These are phyloP conservation scores for Camellia sinensis DNA, from an alignment of 148 eudicot species.

Conservation along the genomic window DNA sequence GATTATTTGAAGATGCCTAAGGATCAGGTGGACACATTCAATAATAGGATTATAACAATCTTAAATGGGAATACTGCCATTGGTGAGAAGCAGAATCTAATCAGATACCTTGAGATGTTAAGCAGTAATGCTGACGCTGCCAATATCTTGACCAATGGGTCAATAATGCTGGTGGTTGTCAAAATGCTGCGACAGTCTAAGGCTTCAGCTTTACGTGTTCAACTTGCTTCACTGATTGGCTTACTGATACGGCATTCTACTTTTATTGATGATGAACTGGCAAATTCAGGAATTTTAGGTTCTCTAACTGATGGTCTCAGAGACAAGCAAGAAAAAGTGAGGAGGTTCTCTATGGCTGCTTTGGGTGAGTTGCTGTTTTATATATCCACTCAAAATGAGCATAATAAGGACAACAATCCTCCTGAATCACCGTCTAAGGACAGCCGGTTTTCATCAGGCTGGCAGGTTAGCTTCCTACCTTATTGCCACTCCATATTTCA, in stretches of 20 bases:
- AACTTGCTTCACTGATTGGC: conserved; percentile 85
- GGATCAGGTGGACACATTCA: conserved; percentile 64
- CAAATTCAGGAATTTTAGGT: conserved; percentile 79
- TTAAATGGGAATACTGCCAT: conserved; percentile 55
- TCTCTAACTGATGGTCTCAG: conserved; percentile 80
- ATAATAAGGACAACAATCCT: conserved; percentile 44
- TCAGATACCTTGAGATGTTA: conserved; percentile 81
- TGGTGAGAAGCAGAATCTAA: conserved; percentile 77
- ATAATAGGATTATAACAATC: conserved; percentile 41
- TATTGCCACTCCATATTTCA: conserved; percentile 3
- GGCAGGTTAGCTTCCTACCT: conserved; percentile 68
- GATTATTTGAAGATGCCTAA: conserved; percentile 75
- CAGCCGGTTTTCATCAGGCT: conserved; percentile 55
- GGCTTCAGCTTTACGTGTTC: conserved; percentile 79
- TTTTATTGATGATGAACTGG: conserved; percentile 72
- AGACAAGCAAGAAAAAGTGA: conserved; percentile 93
- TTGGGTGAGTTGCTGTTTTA: conserved; percentile 89
- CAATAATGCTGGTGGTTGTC: conserved; percentile 67
- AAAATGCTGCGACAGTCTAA: conserved; percentile 90
- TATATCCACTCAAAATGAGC: conserved; percentile 87
- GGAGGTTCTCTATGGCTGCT: conserved; percentile 98
- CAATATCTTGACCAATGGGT: conserved; percentile 83
- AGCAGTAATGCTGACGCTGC: conserved; percentile 85
- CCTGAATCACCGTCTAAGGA: conserved; percentile 79
- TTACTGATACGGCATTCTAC: conserved; percentile 86